Evolutionary conservation across 768 basidiomycete species (phyloP).

Genomic region (Mycena amicta): DNA sequence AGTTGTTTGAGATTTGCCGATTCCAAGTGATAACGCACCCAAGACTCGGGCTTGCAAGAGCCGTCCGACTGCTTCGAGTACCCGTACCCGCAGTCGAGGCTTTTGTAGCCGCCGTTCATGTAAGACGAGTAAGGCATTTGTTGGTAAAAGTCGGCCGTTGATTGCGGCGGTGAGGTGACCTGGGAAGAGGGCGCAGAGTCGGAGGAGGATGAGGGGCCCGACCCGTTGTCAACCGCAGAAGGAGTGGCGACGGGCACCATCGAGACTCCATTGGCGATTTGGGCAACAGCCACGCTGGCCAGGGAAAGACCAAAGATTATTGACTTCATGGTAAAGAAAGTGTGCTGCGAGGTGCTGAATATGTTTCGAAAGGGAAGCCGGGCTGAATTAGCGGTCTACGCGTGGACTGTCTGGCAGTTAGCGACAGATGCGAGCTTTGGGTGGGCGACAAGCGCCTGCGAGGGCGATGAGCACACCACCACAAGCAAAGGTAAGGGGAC

Average conservation of each 20-base stretch:
- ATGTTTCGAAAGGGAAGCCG: slow-evolving; percentile 39
- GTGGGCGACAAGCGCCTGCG: slow-evolving; percentile 47
- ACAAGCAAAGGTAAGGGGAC: slow-evolving; percentile 23
- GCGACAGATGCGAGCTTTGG: slow-evolving; percentile 43
- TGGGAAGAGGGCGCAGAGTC: slow-evolving; percentile 26
- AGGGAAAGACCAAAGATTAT: slow-evolving; percentile 61
- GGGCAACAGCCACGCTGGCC: slow-evolving; percentile 58
- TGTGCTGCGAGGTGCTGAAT: slow-evolving; percentile 44
- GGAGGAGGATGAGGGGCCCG: slow-evolving; percentile 33
- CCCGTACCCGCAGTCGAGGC: slow-evolving; percentile 72
- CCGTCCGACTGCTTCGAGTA: slow-evolving; percentile 59
- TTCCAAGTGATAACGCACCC: slow-evolving; percentile 51
- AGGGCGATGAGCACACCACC: neutral
- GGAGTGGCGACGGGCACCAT: slow-evolving; percentile 37
- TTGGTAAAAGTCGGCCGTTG: slow-evolving; percentile 43
- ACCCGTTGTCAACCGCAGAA: slow-evolving; percentile 28
- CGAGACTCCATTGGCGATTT: slow-evolving; percentile 52
- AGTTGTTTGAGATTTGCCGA: no score
- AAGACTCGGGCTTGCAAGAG: slow-evolving; percentile 54
- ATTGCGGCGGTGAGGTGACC: slow-evolving; percentile 36
- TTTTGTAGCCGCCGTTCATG: slow-evolving; percentile 63
- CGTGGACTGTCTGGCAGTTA: slow-evolving; percentile 70
- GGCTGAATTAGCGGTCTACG: slow-evolving; percentile 68
- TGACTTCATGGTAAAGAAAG: slow-evolving; percentile 65
- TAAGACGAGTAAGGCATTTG: slow-evolving; percentile 64